Base-by-base conservation (phyloP, 2,329 filamentous ascomycete species). In the Exophiala xenobiotica region DNA sequence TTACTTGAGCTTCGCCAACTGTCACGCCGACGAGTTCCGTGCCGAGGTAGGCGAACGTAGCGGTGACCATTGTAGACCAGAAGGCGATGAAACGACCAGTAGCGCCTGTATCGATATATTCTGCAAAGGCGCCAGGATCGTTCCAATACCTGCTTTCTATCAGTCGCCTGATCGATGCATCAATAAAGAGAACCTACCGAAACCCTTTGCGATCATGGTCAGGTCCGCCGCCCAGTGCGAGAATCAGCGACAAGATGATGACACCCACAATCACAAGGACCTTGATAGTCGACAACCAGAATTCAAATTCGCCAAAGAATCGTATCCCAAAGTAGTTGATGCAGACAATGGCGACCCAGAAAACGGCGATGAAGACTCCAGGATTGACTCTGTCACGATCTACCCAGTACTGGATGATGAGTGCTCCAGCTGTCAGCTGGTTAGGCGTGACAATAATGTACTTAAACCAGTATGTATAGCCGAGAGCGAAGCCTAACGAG, bases 401-500 rank as follows among this genome's bases (percentile, higher is more conserved):
- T 8, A 88, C 72, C 89, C 90, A 95, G 63, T 83, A 90, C 60
- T 86, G 82, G 51, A 95, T 86, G 51, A 92, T 86, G 29, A 95
- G 70, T 4, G 87, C 81, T n/a, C 80, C 82, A 22, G 89, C 89
- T 1, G 88, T 93, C 31, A 95, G 74, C 67, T 95, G 88, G 64
- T 93, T 93, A 1, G 90, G 88, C 1, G 87, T 90, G 43, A 88
- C 80, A 63, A 95, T 91, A 66, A 93, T 88, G 68, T 93, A 93
- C 66, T 81, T 91, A 71, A 84, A 79, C 79, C 82, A 88, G 60
- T 70, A 73, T 24, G 69, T 72, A 54, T 26, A 24, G 27, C 87
- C 87, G 9, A 91, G 78, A 50, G 86, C 80, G 67, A 93, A 93
- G 48, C 88, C 88, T 20, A 93, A 79, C 54, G 87, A 86, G 46